These are phyloP conservation scores for Meyerozyma athensensis DNA, from an alignment of 1,139 yeast species.

Conservation along the genomic window DNA sequence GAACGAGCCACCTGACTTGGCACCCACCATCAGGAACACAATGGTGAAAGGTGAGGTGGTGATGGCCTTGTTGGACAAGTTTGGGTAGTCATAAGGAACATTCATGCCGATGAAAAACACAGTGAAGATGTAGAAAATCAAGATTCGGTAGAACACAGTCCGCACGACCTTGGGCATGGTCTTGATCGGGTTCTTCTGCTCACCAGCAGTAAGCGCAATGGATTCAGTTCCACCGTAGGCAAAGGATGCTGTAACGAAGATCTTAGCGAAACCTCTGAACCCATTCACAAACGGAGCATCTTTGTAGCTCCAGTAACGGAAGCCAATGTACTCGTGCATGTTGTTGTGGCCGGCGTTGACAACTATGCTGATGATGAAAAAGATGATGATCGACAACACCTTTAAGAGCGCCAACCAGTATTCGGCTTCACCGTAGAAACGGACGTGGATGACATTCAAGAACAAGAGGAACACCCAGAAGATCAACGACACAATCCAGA, in stretches of 20 bases:
- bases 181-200: slow-evolving; percentile 53
- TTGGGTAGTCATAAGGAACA: slow-evolving; percentile 37
- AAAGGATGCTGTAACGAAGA: slow-evolving; percentile 53
- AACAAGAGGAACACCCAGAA: slow-evolving; percentile 53
- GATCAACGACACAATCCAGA: slow-evolving; percentile 52
- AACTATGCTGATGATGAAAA: slow-evolving; percentile 35
- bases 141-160: slow-evolving; percentile 50
- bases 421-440: slow-evolving; percentile 43
- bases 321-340: slow-evolving; percentile 33
- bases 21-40: slow-evolving; percentile 51
- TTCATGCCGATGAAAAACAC: slow-evolving; percentile 45
- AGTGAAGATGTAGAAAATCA: slow-evolving; percentile 36
- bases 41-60: slow-evolving; percentile 64
- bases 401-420: slow-evolving; percentile 36
- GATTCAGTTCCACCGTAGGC: slow-evolving; percentile 69
- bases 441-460: slow-evolving; percentile 51
- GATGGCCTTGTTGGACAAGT: slow-evolving; percentile 34
- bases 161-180: slow-evolving; percentile 55
- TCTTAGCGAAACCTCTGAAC: slow-evolving; percentile 34
- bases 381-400: slow-evolving; percentile 35
- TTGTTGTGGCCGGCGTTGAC: slow-evolving; percentile 35
- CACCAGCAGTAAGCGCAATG: slow-evolving; percentile 63
- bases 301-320: slow-evolving; percentile 33
- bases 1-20: slow-evolving; percentile 40
- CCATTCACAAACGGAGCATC: slow-evolving; percentile 42